Evolutionary conservation across 192 early-diverging fungal species (phyloP), one percentile per base, ranked within the genome.

Genomic region (Spinellus fusiger): DNA sequence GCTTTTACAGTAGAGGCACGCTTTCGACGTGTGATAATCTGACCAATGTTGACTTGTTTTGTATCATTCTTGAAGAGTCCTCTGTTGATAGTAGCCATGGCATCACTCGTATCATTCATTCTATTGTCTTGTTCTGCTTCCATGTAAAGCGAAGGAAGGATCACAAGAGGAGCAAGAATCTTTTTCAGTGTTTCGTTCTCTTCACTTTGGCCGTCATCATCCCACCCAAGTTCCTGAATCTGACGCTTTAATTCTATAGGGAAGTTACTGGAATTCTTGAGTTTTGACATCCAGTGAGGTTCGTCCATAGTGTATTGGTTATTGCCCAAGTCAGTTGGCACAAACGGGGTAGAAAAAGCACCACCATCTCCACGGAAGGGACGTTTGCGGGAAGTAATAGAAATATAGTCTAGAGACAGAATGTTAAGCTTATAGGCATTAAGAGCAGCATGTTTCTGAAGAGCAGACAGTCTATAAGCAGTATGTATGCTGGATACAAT

Each of bases 161-260:
- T 48, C 10, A 71, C 62, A 13, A 84, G 40, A 0, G 82, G 82
- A 5, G 80, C 80, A 49, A 75, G 38, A 4, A 59, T 64, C 23
- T 78, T 72, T 37, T 73, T 64, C 16, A 73, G 56, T 22, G 62
- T 48, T 47, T 84, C 79, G 25, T 61, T 59, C 35, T 81, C 82
- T 20, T 66, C 54, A 0, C 62, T 55, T 31, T 77, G 59, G 37
- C 76, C 79, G 18, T 72, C 69, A 5, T 79, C 77, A 9, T 79
- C 79, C 79, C 79, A 84, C 1, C 79, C 72, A 0, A 81, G 56
- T 25, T 76, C 78, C 33, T 80, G 72, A 44, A 84, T 78, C 12
- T 69, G 77, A n/a, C 65, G 56, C 8, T 75, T 73, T 7, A 84
- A 65, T 52, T 80, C 82, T 3, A 70, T 38, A 3, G 79, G 71